phyloP scores from a whole-genome alignment of 768 basidiomycete species.

The Hypholoma fasciculare region DNA sequence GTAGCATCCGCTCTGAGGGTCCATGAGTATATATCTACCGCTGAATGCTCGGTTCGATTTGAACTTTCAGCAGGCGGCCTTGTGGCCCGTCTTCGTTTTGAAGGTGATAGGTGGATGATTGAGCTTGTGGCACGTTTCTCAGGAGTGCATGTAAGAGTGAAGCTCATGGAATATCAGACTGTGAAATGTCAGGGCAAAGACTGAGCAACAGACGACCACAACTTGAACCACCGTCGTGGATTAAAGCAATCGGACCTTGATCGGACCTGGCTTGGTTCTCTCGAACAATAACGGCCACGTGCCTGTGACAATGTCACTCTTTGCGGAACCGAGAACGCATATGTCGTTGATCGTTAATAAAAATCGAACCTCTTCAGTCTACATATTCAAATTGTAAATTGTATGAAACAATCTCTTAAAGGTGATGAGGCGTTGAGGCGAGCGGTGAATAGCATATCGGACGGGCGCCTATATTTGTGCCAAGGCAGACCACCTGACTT shows the following conservation, averaged over 20 bases:
- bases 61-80: neutral
- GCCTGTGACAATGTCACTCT: neutral
- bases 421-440: too few relatives aligned
- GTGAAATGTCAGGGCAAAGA: neutral
- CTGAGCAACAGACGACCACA: neutral
- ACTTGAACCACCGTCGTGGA: too few relatives aligned
- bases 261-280: neutral
- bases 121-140: slow-evolving; percentile 3
- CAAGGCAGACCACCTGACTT: slow-evolving; percentile 4
- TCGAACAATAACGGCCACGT: neutral
- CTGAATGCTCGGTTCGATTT: slow-evolving; percentile 5
- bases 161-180: slow-evolving; percentile 20
- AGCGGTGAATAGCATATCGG: too few relatives aligned
- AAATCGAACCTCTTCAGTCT: too few relatives aligned
- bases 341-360: too few relatives aligned
- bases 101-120: slow-evolving; percentile 18
- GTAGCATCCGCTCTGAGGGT: slow-evolving; percentile 55
- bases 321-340: too few relatives aligned
- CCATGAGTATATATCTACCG: slow-evolving; percentile 49
- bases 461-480: neutral
- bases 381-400: too few relatives aligned
- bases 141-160: slow-evolving; percentile 15
- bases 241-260: neutral
- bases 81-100: slow-evolving; percentile 17
- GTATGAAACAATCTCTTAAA: too few relatives aligned